A percentile compares a stretch with the other conserved stretches of the same genome.
phyloP scores from a whole-genome alignment of 148 eudicot species.

The Nepenthes mirabilis region DNA sequence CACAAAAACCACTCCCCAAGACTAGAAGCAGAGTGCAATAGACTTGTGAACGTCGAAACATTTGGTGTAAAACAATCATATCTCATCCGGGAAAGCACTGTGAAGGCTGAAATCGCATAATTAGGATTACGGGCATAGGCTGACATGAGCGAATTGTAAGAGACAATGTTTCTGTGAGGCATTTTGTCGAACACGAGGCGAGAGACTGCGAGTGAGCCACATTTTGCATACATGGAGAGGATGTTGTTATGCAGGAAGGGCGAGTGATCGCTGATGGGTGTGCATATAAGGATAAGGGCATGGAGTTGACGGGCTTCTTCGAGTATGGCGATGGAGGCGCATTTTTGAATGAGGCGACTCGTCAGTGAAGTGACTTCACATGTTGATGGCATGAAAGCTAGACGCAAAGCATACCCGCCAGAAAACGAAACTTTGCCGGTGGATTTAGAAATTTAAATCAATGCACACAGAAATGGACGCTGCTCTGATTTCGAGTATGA shows the following conservation, averaged over 20 bases:
- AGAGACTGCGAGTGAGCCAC: slow-evolving; percentile 39
- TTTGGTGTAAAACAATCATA: slow-evolving; percentile 36
- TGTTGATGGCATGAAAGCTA: background rate
- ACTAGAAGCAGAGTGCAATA: slow-evolving; percentile 42
- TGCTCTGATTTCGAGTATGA: too few species aligned
- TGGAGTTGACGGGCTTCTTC: slow-evolving; percentile 44
- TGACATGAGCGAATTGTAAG: slow-evolving; percentile 53
- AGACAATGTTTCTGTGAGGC: slow-evolving; percentile 55
- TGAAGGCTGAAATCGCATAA: slow-evolving; percentile 16
- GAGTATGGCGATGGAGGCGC: slow-evolving; percentile 39
- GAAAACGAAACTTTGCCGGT: too few species aligned
- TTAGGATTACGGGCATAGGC: slow-evolving; percentile 47
- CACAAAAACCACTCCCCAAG: slow-evolving; percentile 31
- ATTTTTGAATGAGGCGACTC: slow-evolving; percentile 28
- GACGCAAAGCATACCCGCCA: too few species aligned
- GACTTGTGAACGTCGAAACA: slow-evolving; percentile 50
- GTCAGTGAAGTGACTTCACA: slow-evolving; percentile 15
- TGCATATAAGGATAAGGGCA: slow-evolving; percentile 50
- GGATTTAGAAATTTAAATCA: too few species aligned
- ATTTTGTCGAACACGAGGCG: slow-evolving; percentile 68
- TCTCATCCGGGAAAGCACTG: slow-evolving; percentile 31
- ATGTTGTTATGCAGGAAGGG: slow-evolving; percentile 56
- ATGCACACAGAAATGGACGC: too few species aligned
- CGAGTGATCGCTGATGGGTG: slow-evolving; percentile 17
- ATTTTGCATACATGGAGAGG: slow-evolving; percentile 51